Percentiles rank a stretch among this genome's conserved stretches.
phyloP scores from a whole-genome alignment of 1,139 yeast species.

The Taiozyma onychis region DNA sequence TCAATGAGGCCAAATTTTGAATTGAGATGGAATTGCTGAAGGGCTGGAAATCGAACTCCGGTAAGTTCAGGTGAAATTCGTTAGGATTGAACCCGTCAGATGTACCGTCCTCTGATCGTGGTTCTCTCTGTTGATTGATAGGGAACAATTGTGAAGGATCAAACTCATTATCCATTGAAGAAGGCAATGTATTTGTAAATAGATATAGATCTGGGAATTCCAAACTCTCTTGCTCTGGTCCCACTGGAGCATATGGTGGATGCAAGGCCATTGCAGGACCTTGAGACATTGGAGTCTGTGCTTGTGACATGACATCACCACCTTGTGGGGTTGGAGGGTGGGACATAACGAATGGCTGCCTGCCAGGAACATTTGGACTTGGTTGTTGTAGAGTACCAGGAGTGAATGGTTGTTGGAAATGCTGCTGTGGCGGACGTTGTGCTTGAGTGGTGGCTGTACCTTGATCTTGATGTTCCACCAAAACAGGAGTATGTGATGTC shows the following conservation, averaged over 20 bases:
- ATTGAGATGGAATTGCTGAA: conserved; percentile 18
- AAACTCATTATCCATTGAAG: conserved; percentile 13
- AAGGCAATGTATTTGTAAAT: conserved; percentile 22
- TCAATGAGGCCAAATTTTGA: conserved; percentile 20
- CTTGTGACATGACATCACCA: neutral
- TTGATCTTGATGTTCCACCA: neutral
- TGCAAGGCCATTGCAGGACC: neutral
- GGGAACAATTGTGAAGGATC: conserved; percentile 24
- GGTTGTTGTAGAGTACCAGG: neutral
- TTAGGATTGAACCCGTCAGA: conserved; percentile 11
- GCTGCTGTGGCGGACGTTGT: neutral
- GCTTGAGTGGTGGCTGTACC: neutral
- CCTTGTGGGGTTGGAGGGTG: neutral
- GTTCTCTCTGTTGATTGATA: conserved; percentile 1
- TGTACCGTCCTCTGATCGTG: conserved; percentile 7
- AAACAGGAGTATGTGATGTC: conserved; percentile 2
- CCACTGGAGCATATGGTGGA: neutral
- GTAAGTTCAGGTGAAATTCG: conserved; percentile 19
- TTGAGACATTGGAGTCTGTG: neutral
- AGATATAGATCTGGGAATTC: conserved; percentile 24
- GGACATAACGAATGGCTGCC: neutral
- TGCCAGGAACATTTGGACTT: neutral
- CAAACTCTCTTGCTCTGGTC: conserved; percentile 4
- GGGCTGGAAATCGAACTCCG: conserved; percentile 22
- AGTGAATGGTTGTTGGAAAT: neutral